A percentile compares a stretch with the other conserved stretches of the same genome.
phyloP scores from a whole-genome alignment of 1,284 basidiomycete genomes.

The Pseudomicrostroma phylloplanum region DNA sequence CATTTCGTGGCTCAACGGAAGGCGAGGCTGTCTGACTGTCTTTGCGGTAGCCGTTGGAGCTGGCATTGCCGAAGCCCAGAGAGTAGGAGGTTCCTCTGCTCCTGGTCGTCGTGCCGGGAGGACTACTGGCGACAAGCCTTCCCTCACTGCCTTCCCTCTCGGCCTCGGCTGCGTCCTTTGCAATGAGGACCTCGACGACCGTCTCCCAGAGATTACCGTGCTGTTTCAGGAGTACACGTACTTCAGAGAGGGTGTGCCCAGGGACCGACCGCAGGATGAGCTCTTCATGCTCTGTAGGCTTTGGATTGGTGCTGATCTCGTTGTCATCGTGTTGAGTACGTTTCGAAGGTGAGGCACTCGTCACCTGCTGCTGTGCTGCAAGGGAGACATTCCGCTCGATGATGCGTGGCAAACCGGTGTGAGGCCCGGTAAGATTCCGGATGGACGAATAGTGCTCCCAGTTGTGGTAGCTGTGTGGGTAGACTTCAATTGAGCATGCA shows the following conservation, averaged over 20 bases:
- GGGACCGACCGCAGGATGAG: conserved; percentile 14
- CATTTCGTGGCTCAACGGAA: neutral
- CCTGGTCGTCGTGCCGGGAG: neutral
- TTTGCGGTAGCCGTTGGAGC: neutral
- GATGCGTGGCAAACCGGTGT: conserved; percentile 68
- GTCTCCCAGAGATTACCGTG: conserved; percentile 14
- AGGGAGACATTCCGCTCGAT: conserved; percentile 53
- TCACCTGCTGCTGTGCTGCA: neutral
- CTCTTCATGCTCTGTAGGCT: conserved; percentile 12
- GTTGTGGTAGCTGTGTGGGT: conserved; percentile 65
- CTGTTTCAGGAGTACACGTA: conserved; percentile 11
- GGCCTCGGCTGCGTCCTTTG: conserved; percentile 5
- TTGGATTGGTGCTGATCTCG: conserved; percentile 12
- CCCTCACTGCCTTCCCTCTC: neutral
- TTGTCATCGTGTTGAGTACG: conserved; percentile 7
- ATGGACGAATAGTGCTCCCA: conserved; percentile 94
- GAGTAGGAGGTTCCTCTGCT: neutral
- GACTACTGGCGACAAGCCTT: neutral
- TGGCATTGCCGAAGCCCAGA: neutral
- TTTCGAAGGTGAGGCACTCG: neutral
- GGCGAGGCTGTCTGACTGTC: neutral
- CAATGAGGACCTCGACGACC: conserved; percentile 14
- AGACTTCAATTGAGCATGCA: neutral
- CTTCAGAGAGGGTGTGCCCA: conserved; percentile 9
- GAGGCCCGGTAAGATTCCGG: conserved; percentile 75